phyloP scores from a whole-genome alignment of 2,329 filamentous ascomycete species.

The Hymenoscyphus repandus region DNA sequence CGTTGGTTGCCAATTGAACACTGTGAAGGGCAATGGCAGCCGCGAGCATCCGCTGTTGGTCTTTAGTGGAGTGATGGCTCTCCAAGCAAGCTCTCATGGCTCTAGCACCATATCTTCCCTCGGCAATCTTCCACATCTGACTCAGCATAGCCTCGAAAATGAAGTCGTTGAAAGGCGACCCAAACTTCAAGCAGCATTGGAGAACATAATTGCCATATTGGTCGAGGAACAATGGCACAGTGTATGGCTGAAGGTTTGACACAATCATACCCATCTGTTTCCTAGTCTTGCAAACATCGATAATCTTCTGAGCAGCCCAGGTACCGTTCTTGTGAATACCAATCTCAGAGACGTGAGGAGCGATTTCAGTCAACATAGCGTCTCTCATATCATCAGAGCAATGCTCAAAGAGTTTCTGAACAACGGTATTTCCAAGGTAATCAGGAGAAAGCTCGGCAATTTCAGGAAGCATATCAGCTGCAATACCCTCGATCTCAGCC shows the following conservation, averaged over 20 bases:
- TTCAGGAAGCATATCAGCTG: constrained; percentile 90
- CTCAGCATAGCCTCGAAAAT: constrained; percentile 97
- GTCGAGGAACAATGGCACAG: constrained; percentile 87
- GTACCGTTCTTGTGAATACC: constrained; percentile 99
- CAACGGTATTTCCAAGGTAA: constrained; percentile 98
- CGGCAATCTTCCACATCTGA: constrained; percentile 86
- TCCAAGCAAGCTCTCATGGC: constrained; percentile 97
- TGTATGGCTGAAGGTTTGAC: constrained; percentile 77
- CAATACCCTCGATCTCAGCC: constrained; percentile 86
- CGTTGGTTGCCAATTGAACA: constrained; percentile 91
- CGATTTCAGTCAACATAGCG: constrained; percentile 82
- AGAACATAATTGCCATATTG: constrained; percentile 99
- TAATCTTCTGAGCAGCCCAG: constrained; percentile 99
- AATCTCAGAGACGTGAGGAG: constrained; percentile 90
- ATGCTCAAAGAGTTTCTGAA: constrained; percentile 96
- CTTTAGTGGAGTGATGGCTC: constrained; percentile 90
- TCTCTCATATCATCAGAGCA: constrained; percentile 89
- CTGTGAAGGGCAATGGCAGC: constrained; percentile 94
- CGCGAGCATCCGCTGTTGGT: constrained; percentile 91
- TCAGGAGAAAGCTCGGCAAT: constrained; percentile 93
- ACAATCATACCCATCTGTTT: constrained; percentile 81
- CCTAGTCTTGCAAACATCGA: constrained; percentile 81
- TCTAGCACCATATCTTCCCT: constrained; percentile 89
- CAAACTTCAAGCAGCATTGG: constrained; percentile 92
- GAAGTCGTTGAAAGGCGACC: constrained; percentile 83